These are phyloP conservation scores for Fagus crenata DNA, from an alignment of 306 rosid genomes.

Conservation along the genomic window DNA sequence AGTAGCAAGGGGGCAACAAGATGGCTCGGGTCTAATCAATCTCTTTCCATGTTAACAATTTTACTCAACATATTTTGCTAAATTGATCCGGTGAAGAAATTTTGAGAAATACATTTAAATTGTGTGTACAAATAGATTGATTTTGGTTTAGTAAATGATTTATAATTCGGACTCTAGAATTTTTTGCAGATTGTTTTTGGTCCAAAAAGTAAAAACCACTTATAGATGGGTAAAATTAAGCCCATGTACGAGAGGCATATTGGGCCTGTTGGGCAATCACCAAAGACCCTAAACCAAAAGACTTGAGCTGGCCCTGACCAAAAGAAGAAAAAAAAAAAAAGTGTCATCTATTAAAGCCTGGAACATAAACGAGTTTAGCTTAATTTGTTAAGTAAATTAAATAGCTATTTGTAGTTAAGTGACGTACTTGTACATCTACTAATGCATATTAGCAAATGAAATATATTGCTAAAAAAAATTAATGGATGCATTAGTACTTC, in stretches of 20 bases:
- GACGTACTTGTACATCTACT: too few species aligned
- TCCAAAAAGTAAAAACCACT: background rate
- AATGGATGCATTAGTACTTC: too few species aligned
- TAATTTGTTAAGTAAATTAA: too few species aligned
- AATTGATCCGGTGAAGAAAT: background rate
- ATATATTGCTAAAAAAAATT: too few species aligned
- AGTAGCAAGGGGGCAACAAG: too few species aligned
- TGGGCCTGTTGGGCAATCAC: background rate
- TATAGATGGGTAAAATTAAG: background rate
- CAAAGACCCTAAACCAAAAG: background rate
- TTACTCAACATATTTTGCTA: background rate
- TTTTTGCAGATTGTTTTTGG: too few species aligned
- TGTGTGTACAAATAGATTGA: too few species aligned
- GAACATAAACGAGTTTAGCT: background rate
- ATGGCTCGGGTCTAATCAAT: background rate
- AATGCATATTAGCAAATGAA: too few species aligned
- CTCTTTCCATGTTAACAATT: background rate
- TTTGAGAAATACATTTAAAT: background rate
- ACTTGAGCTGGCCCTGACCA: conserved; percentile 2
- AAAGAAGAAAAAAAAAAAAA: background rate
- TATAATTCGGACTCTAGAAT: background rate
- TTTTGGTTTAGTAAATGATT: background rate
- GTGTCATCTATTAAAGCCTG: background rate
- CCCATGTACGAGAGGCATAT: background rate
- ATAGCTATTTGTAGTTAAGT: too few species aligned